phyloP scores from a whole-genome alignment of 2,329 filamentous ascomycete genomes.

The Colletotrichum liriopes region DNA sequence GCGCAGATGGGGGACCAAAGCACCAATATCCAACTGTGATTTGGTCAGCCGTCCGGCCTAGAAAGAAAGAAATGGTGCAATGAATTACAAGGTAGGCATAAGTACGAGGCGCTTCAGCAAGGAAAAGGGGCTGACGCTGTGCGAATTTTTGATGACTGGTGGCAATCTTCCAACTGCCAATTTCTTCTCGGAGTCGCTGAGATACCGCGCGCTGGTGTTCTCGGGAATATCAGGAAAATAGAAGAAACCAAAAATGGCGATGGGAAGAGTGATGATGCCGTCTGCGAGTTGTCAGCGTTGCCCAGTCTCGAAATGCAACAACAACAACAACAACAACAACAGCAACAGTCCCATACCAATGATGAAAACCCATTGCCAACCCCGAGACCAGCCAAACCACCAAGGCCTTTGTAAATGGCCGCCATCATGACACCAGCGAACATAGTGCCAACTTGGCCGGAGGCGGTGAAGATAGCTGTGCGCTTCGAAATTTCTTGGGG shows the following conservation, averaged over 20 bases:
- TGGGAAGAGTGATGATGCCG: slow-evolving; percentile 67
- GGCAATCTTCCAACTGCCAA: slow-evolving; percentile 57
- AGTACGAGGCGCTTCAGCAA: slow-evolving; percentile 46
- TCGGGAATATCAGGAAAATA: slow-evolving; percentile 66
- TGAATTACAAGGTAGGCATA: slow-evolving; percentile 45
- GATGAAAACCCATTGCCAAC: slow-evolving; percentile 66
- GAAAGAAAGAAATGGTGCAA: slow-evolving; percentile 20
- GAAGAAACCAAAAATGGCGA: slow-evolving; percentile 66
- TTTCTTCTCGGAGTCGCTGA: slow-evolving; percentile 50
- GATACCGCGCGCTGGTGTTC: slow-evolving; percentile 53
- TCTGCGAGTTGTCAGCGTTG: slow-evolving; percentile 49
- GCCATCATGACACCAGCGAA: slow-evolving; percentile 72
- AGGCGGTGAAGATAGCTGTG: slow-evolving; percentile 74
- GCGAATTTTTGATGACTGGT: slow-evolving; percentile 46
- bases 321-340: not conserved
- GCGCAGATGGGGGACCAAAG: slow-evolving; percentile 54
- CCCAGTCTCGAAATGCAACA: not conserved
- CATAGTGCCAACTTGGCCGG: slow-evolving; percentile 73
- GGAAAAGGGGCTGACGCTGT: slow-evolving; percentile 45
- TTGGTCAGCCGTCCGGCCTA: not conserved
- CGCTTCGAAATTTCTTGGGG: slow-evolving; percentile 74
- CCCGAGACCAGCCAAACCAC: slow-evolving; percentile 63
- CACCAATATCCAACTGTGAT: slow-evolving; percentile 49
- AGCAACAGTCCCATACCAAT: slow-evolving; percentile 17
- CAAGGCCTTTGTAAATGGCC: slow-evolving; percentile 55